phyloP scores from a whole-genome alignment of 306 rosid species.

The Glycine tomentella region DNA sequence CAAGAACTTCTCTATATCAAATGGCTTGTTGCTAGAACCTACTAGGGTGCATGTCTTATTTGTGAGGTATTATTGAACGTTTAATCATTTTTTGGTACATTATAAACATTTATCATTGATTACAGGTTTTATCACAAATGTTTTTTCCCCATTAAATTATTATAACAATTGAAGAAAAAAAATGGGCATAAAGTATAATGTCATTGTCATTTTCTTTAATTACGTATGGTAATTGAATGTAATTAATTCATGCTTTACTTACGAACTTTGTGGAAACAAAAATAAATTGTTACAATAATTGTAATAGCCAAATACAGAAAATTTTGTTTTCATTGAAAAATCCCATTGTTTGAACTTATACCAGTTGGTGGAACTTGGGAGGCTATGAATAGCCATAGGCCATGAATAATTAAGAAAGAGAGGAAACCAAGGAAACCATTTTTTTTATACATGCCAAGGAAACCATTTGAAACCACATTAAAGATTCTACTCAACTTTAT shows the following conservation, averaged over 20 bases:
- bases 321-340: not conserved
- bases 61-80: not conserved
- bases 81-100: not conserved
- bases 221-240: not conserved
- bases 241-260: not conserved
- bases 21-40: not conserved
- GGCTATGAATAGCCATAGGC: not conserved
- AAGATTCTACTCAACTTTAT: not conserved
- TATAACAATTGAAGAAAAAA: too few relatives aligned
- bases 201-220: not conserved
- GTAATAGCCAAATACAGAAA: not conserved
- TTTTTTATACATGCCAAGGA: not conserved
- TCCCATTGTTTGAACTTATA: not conserved
- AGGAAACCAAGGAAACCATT: not conserved
- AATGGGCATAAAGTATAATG: not conserved
- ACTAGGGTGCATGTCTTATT: not conserved
- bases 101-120: not conserved
- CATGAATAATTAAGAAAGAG: not conserved
- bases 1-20: too few relatives aligned
- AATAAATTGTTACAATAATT: not conserved
- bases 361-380: conserved; percentile 10
- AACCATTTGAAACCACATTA: not conserved
- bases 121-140: not conserved
- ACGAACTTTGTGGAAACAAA: not conserved
- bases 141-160: too few relatives aligned